phyloP scores from a whole-genome alignment of 2,329 filamentous ascomycete genomes.

The Fusarium sp. region DNA sequence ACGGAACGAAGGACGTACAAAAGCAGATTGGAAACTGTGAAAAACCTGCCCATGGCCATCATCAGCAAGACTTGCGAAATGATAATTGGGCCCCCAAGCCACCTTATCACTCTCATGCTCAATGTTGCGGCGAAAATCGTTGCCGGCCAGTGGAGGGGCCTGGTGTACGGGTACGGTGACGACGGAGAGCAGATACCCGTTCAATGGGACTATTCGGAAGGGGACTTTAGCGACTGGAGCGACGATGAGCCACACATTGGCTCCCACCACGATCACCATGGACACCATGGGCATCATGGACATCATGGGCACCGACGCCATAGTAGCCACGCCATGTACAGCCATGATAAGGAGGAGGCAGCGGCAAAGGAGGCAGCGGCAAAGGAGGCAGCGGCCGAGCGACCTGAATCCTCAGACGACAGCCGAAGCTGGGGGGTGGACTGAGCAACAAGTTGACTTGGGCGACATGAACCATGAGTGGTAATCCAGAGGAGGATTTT shows the following conservation, averaged over 20 bases:
- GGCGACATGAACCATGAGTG: neutral
- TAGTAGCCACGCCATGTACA: neutral
- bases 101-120: constrained; percentile 83
- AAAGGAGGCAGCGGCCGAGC: constrained; percentile 20
- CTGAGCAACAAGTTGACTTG: constrained; percentile 8
- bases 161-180: constrained; percentile 66
- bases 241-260: constrained; percentile 61
- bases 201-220: constrained; percentile 72
- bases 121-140: constrained; percentile 83
- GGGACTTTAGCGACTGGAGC: constrained; percentile 64
- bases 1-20: constrained; percentile 42
- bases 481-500: constrained; percentile 1
- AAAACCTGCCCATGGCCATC: constrained; percentile 62
- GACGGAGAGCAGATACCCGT: constrained; percentile 66
- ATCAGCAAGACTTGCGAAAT: constrained; percentile 82
- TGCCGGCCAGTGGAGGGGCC: constrained; percentile 71
- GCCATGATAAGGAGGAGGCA: neutral
- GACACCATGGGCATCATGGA: constrained; percentile 19
- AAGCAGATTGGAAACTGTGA: constrained; percentile 40
- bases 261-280: constrained; percentile 19
- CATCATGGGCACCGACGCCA: constrained; percentile 15
- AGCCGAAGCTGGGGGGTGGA: constrained; percentile 44
- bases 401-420: constrained; percentile 37
- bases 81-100: constrained; percentile 82
- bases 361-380: constrained; percentile 1